Evolutionary conservation across 257 asterid genomes (phyloP).

Genomic region (Lantana camara): DNA sequence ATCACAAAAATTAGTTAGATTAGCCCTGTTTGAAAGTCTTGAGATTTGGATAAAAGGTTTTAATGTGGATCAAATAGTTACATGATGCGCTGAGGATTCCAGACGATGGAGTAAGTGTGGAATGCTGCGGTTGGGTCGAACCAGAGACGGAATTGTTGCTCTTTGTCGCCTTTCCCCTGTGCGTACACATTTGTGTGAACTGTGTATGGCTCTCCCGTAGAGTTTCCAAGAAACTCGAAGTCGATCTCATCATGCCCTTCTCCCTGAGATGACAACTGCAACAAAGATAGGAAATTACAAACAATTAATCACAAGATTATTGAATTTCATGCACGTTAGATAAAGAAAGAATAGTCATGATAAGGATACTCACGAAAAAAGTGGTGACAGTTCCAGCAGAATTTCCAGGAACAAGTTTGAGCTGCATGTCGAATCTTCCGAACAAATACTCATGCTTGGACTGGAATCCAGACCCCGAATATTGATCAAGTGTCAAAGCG

Average conservation of each 20-base stretch:
- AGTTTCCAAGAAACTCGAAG: constrained; percentile 21
- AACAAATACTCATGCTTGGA: constrained; percentile 19
- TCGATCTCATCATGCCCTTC: constrained; percentile 19
- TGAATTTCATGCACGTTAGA: neutral
- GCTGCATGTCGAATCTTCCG: constrained; percentile 25
- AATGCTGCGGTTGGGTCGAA: constrained; percentile 25
- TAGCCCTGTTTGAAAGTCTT: too few relatives aligned
- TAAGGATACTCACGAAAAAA: neutral
- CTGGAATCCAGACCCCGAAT: constrained; percentile 27
- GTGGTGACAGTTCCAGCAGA: constrained; percentile 23
- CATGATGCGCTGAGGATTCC: constrained; percentile 22
- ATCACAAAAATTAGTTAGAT: too few relatives aligned
- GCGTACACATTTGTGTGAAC: constrained; percentile 19
- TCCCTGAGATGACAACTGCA: constrained; percentile 17
- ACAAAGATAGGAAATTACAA: neutral
- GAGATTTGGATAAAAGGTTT: neutral
- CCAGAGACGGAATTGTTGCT: constrained; percentile 27
- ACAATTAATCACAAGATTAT: neutral
- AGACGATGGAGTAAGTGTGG: constrained; percentile 25
- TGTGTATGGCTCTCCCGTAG: constrained; percentile 16
- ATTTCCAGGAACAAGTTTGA: constrained; percentile 24
- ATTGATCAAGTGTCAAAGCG: neutral
- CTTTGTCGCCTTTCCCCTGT: constrained; percentile 11
- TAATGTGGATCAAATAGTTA: neutral
- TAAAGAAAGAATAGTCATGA: neutral